Evolutionary conservation across 768 basidiomycete species (phyloP).

Genomic region (Leccinum obscurum): DNA sequence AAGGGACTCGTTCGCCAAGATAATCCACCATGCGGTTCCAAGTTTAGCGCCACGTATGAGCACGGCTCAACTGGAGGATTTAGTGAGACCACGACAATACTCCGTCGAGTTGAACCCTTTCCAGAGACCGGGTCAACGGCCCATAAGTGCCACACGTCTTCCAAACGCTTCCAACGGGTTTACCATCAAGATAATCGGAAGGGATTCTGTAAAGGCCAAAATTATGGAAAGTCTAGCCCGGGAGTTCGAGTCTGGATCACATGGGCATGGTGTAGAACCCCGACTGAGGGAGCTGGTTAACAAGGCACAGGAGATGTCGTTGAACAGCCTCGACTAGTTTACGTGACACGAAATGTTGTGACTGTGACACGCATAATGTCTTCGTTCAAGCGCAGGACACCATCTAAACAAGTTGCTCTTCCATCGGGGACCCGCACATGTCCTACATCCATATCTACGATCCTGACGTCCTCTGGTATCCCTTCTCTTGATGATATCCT

Average conservation of each 20-base stretch:
- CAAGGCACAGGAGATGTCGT: slow-evolving; percentile 17
- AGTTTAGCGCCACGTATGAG: slow-evolving; percentile 25
- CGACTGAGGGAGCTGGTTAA: slow-evolving; percentile 16
- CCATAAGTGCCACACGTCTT: slow-evolving; percentile 25
- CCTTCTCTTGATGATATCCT: slow-evolving; percentile 94
- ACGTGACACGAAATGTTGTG: slow-evolving; percentile 10
- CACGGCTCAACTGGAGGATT: slow-evolving; percentile 21
- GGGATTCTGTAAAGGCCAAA: slow-evolving; percentile 8
- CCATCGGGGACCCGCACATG: slow-evolving; percentile 59
- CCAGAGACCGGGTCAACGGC: slow-evolving; percentile 34
- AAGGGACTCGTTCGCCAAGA: slow-evolving; percentile 30
- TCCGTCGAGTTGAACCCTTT: slow-evolving; percentile 35
- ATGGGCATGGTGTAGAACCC: neutral
- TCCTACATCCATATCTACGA: slow-evolving; percentile 53
- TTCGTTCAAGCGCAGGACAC: slow-evolving; percentile 73
- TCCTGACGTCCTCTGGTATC: slow-evolving; percentile 81
- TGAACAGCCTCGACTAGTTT: slow-evolving; percentile 32
- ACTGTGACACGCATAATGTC: slow-evolving; percentile 48
- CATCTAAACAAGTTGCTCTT: slow-evolving; percentile 42
- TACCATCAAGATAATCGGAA: slow-evolving; percentile 29
- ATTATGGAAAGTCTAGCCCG: neutral
- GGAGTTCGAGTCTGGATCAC: neutral
- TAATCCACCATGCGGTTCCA: slow-evolving; percentile 28
- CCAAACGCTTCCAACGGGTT: slow-evolving; percentile 36
- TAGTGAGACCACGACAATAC: slow-evolving; percentile 30